phyloP scores from a whole-genome alignment of 2,329 filamentous ascomycete genomes.

The Xylaria sp. region DNA sequence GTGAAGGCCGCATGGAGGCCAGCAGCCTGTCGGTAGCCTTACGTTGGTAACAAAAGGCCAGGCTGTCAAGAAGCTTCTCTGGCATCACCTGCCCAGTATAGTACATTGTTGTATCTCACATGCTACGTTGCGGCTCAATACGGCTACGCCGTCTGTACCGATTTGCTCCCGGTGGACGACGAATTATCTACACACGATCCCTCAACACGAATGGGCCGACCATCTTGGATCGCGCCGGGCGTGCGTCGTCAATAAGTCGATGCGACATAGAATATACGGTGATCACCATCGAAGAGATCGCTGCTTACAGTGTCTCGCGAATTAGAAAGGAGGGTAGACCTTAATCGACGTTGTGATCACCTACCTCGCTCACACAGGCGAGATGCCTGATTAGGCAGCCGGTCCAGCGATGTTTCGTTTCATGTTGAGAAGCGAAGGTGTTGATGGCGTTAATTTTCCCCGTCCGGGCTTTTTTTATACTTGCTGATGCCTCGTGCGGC shows the following conservation, averaged over 20 bases:
- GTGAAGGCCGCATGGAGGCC: background rate
- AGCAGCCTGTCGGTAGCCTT: background rate
- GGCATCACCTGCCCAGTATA: constrained; percentile 5
- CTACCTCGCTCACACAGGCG: background rate
- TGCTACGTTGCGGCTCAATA: background rate
- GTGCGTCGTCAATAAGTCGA: background rate
- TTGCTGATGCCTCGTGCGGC: background rate
- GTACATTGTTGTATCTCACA: background rate
- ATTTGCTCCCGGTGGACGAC: background rate
- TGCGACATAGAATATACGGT: background rate
- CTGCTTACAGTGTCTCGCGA: background rate
- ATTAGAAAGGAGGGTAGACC: constrained; percentile 3
- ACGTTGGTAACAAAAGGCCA: background rate
- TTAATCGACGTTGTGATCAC: background rate
- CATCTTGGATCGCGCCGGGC: background rate
- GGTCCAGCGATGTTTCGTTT: constrained; percentile 23
- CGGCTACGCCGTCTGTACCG: background rate
- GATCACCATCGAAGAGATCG: background rate
- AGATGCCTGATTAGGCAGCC: constrained; percentile 20
- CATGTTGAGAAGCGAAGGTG: constrained; percentile 16
- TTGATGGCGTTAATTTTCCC: constrained; percentile 1
- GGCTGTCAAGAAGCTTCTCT: constrained; percentile 10
- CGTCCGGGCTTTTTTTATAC: background rate
- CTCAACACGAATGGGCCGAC: background rate
- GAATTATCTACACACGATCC: background rate